These are phyloP conservation scores for Cercis canadensis DNA, from an alignment of 306 rosid species.

Conservation along the genomic window DNA sequence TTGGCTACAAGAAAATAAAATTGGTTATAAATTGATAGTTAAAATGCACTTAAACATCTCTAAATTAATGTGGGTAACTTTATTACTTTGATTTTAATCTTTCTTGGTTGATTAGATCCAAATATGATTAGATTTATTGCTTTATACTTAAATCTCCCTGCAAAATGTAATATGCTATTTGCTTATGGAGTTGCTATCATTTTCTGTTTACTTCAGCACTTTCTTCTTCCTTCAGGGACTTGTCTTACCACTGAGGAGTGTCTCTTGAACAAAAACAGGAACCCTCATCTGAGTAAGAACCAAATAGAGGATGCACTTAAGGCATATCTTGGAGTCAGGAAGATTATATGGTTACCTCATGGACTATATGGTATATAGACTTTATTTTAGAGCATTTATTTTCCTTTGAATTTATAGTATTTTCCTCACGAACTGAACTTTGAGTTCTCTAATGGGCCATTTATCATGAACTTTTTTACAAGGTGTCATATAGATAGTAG, in stretches of 20 bases:
- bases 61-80: neutral
- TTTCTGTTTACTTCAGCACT: slow-evolving; percentile 17
- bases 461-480: slow-evolving; percentile 21
- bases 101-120: slow-evolving; percentile 15
- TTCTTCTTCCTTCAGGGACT: slow-evolving; percentile 65
- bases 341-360: slow-evolving; percentile 90
- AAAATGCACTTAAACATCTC: slow-evolving; percentile 7
- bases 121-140: slow-evolving; percentile 1
- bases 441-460: slow-evolving; percentile 13
- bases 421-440: slow-evolving; percentile 26
- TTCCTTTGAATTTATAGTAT: slow-evolving; percentile 15
- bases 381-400: slow-evolving; percentile 26
- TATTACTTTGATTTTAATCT: slow-evolving; percentile 2
- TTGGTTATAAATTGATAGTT: slow-evolving; percentile 5
- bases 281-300: slow-evolving; percentile 72
- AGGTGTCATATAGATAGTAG: too few species aligned
- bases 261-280: slow-evolving; percentile 88
- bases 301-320: slow-evolving; percentile 83
- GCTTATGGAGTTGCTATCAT: slow-evolving; percentile 2
- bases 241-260: slow-evolving; percentile 98
- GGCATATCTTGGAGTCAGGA: slow-evolving; percentile 81
- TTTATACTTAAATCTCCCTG: slow-evolving; percentile 7
- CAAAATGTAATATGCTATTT: slow-evolving; percentile 18
- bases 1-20: slow-evolving; percentile 5
- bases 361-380: slow-evolving; percentile 76